Conservation (phyloP, 192 early-diverging fungal genomes). For the Chytriomyces sp. region DNA sequence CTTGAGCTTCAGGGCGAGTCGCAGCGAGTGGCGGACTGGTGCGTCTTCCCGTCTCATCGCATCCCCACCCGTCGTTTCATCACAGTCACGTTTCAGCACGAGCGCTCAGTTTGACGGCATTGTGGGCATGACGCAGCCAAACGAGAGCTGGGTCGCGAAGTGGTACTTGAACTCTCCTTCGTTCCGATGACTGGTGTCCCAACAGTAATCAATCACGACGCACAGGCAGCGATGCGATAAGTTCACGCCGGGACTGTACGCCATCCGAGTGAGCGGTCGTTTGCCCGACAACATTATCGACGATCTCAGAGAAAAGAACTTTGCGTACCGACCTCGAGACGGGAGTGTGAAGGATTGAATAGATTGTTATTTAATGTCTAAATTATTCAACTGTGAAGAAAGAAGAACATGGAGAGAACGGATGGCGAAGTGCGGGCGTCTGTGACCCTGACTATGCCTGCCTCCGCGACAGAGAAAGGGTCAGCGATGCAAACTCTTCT, state of each 20-base stretch:
- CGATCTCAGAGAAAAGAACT: constrained; percentile 37
- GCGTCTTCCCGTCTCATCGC: not conserved
- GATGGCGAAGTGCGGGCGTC: no score
- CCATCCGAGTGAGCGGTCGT: constrained; percentile 48
- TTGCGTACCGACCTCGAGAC: constrained; percentile 56
- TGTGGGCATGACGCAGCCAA: constrained; percentile 48
- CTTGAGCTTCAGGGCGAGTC: constrained; percentile 35
- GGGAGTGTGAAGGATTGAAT: constrained; percentile 51
- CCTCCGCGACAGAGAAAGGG: no score
- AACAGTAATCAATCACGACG: no score
- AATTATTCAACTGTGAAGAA: not conserved
- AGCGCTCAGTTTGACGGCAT: constrained; percentile 52
- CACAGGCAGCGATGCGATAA: constrained; percentile 58
- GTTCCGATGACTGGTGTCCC: no score
- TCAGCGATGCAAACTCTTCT: not conserved
- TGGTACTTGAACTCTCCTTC: no score
- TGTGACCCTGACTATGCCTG: no score
- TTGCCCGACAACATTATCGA: constrained; percentile 50
- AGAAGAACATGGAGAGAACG: no score
- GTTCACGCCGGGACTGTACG: constrained; percentile 54
- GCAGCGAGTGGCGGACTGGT: constrained; percentile 18
- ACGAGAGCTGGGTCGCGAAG: constrained; percentile 48
- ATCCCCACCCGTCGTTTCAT: not conserved
- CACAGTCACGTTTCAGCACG: constrained; percentile 30
- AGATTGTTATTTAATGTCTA: not conserved